phyloP scores from a whole-genome alignment of 441 rosid genomes.

The Eruca vesicaria region DNA sequence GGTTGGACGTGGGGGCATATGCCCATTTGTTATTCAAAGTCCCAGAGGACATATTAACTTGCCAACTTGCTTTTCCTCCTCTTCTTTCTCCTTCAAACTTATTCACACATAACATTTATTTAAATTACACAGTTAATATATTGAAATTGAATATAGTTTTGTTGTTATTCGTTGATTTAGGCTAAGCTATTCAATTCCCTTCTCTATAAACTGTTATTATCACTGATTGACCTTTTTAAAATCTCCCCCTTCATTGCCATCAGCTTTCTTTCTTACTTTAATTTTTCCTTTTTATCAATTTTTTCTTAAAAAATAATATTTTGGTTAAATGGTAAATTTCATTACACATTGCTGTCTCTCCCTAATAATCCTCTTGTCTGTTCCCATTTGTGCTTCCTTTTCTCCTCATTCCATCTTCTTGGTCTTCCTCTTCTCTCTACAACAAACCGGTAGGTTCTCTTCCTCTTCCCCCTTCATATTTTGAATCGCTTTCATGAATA shows the following conservation, averaged over 20 bases:
- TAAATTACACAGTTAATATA: neutral
- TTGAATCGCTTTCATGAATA: slow-evolving; percentile 27
- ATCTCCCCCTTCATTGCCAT: neutral
- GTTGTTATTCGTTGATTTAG: slow-evolving; percentile 9
- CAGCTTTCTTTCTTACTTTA: neutral
- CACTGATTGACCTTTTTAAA: neutral
- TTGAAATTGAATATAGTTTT: neutral
- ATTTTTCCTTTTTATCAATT: neutral
- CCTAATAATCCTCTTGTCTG: slow-evolving; percentile 31
- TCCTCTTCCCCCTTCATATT: slow-evolving; percentile 18
- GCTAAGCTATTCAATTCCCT: slow-evolving; percentile 7
- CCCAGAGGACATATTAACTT: too few species aligned
- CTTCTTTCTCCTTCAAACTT: too few species aligned
- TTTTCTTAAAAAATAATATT: neutral
- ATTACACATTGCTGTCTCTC: slow-evolving; percentile 38
- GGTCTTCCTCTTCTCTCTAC: slow-evolving; percentile 13
- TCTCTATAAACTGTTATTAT: slow-evolving; percentile 34
- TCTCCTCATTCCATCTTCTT: slow-evolving; percentile 9
- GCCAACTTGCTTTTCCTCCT: too few species aligned
- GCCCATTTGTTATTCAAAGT: too few species aligned
- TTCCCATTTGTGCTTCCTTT: too few species aligned
- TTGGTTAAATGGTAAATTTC: slow-evolving; percentile 56
- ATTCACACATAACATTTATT: neutral
- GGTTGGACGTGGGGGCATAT: too few species aligned
- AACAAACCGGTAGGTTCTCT: slow-evolving; percentile 14